phyloP scores from a whole-genome alignment of 805 yeast species.

The Hanseniaspora mollemarum region DNA sequence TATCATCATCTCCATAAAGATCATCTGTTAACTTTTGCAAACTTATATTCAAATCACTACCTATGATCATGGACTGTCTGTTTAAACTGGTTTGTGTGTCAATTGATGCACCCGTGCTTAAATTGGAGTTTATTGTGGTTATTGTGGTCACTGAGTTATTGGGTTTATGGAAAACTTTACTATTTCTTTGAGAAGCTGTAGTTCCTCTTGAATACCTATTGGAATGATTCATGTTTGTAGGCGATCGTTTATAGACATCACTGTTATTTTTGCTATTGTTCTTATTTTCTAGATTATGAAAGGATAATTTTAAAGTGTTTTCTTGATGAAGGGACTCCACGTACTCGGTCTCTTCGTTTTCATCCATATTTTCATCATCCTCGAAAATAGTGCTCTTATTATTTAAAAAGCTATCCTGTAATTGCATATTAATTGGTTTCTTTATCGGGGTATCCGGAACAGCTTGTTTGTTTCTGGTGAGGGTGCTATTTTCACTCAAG shows the following conservation, averaged over 20 bases:
- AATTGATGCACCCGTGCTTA: slow-evolving; percentile 4
- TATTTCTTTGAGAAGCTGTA: not conserved
- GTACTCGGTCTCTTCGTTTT: not conserved
- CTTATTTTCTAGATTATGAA: slow-evolving; percentile 3
- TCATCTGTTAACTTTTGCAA: slow-evolving; percentile 31
- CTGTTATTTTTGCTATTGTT: not conserved
- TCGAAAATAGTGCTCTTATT: not conserved
- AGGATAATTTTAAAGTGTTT: slow-evolving; percentile 5
- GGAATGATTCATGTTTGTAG: slow-evolving; percentile 4
- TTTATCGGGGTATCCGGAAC: slow-evolving; percentile 21
- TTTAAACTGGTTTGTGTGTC: slow-evolving; percentile 7
- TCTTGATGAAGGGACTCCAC: not conserved
- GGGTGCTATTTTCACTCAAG: slow-evolving; percentile 29
- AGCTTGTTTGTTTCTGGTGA: slow-evolving; percentile 16
- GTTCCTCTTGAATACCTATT: not conserved
- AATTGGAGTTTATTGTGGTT: slow-evolving; percentile 8
- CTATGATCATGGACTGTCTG: slow-evolving; percentile 24
- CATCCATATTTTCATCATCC: slow-evolving; percentile 3
- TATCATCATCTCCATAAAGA: slow-evolving; percentile 26
- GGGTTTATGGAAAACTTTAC: slow-evolving; percentile 4
- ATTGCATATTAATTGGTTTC: slow-evolving; percentile 1
- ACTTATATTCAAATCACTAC: slow-evolving; percentile 27
- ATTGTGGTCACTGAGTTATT: slow-evolving; percentile 14
- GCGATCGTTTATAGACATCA: slow-evolving; percentile 11
- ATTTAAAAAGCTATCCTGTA: not conserved